phyloP scores from a whole-genome alignment of 2,329 filamentous ascomycete genomes.

The Aureobasidium sp. region DNA sequence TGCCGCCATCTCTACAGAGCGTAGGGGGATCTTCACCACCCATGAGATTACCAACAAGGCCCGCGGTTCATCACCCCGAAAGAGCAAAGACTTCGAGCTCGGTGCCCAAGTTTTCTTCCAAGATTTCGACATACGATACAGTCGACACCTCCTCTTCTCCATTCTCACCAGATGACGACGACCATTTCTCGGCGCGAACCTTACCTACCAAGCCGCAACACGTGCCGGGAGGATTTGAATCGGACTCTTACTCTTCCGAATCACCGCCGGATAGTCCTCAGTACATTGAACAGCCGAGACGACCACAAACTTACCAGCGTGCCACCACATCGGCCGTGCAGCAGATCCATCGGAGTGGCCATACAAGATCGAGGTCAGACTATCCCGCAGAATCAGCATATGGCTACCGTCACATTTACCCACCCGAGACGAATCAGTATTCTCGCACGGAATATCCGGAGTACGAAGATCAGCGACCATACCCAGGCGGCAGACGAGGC shows the following conservation, averaged over 20 bases:
- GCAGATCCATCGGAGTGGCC: neutral
- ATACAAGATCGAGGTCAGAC: neutral
- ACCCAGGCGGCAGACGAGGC: neutral
- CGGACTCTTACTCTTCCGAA: neutral
- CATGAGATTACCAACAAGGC: neutral
- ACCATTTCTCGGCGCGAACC: neutral
- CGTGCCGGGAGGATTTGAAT: neutral
- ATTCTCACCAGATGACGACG: neutral
- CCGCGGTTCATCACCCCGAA: neutral
- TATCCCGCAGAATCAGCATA: neutral
- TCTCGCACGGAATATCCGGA: neutral
- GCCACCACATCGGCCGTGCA: neutral
- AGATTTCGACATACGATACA: neutral
- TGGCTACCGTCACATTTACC: neutral
- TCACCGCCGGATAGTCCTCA: conserved; percentile 1
- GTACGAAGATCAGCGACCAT: neutral
- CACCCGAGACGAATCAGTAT: neutral
- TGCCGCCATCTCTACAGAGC: neutral
- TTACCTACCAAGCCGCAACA: neutral
- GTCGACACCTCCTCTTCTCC: neutral
- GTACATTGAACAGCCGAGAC: neutral
- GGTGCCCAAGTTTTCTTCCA: neutral
- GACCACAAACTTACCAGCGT: neutral
- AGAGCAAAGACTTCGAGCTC: neutral
- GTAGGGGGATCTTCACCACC: neutral